These are phyloP conservation scores for Kuraishia ogatae DNA, from an alignment of 805 yeast species.

Conservation along the genomic window DNA sequence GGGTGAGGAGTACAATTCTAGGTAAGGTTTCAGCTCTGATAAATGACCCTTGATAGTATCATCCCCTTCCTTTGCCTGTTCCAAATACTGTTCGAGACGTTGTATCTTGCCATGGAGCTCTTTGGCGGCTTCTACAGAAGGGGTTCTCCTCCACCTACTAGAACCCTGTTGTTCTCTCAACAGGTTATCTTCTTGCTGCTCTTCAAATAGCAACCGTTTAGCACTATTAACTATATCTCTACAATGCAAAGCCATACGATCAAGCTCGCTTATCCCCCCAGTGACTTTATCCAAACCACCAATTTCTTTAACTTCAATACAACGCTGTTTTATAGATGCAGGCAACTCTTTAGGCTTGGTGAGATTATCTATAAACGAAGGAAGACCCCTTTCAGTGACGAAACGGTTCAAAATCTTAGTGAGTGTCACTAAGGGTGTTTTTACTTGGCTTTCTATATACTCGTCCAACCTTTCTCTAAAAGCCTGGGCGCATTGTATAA, in stretches of 20 bases:
- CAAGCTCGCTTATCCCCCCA: conserved; percentile 35
- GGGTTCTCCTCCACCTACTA: conserved; percentile 41
- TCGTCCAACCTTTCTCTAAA: conserved; percentile 56
- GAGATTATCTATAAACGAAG: conserved; percentile 54
- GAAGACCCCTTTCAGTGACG: conserved; percentile 42
- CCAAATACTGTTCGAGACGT: conserved; percentile 38
- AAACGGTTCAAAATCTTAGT: conserved; percentile 33
- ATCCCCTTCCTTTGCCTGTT: conserved; percentile 59
- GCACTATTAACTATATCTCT: conserved; percentile 35
- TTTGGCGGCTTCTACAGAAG: conserved; percentile 35
- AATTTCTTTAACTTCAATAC: conserved; percentile 38
- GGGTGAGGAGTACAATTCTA: conserved; percentile 34
- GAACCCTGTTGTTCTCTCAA: conserved; percentile 45
- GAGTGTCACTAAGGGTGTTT: conserved; percentile 38
- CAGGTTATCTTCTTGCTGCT: conserved; percentile 45
- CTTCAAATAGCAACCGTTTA: conserved; percentile 36
- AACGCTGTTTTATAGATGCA: conserved; percentile 42
- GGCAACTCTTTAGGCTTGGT: conserved; percentile 54
- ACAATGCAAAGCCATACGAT: conserved; percentile 30
- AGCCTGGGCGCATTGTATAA: conserved; percentile 59
- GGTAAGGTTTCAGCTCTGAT: conserved; percentile 33
- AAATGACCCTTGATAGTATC: conserved; percentile 37
- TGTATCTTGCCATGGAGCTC: conserved; percentile 29
- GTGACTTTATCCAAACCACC: conserved; percentile 45
- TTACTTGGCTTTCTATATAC: conserved; percentile 35